Conservation (phyloP, 495 filamentous ascomycete genomes). For the Glonium stellatum region DNA sequence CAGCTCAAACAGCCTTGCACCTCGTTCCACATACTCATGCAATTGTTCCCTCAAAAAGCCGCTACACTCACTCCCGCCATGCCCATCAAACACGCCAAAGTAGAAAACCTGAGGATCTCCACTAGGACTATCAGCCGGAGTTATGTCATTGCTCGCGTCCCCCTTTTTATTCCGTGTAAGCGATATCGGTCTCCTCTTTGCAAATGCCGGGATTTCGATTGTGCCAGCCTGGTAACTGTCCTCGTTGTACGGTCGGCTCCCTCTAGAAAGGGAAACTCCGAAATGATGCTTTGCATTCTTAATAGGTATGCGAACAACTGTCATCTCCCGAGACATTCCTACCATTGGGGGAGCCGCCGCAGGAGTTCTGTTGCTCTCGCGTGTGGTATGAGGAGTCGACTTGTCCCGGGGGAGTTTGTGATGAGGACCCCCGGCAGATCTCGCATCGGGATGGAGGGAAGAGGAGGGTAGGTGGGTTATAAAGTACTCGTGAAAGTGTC, state of each 20-base stretch:
- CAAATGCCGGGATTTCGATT: slow-evolving; percentile 85
- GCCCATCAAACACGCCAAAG: slow-evolving; percentile 92
- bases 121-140: slow-evolving; percentile 61
- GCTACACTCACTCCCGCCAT: slow-evolving; percentile 86
- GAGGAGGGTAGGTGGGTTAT: slow-evolving; percentile 91
- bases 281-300: slow-evolving; percentile 94
- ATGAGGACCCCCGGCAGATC: slow-evolving; percentile 52
- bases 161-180: slow-evolving; percentile 42
- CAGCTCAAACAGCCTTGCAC: slow-evolving; percentile 64
- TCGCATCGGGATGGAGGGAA: slow-evolving; percentile 84
- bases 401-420: slow-evolving; percentile 80
- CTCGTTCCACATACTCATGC: slow-evolving; percentile 81
- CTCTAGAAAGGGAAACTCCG: slow-evolving; percentile 69
- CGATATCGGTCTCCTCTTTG: slow-evolving; percentile 68
- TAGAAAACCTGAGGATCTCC: slow-evolving; percentile 96
- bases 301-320: slow-evolving; percentile 95
- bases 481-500: slow-evolving; percentile 90
- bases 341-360: slow-evolving; percentile 27
- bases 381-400: slow-evolving; percentile 66
- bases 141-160: slow-evolving; percentile 44
- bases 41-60: slow-evolving; percentile 75
- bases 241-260: slow-evolving; percentile 81
- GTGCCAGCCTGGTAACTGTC: slow-evolving; percentile 93
- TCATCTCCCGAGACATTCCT: slow-evolving; percentile 61
- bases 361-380: slow-evolving; percentile 46